Conservation (phyloP, 2,329 filamentous ascomycete genomes). For the Ascochyta pisi region DNA sequence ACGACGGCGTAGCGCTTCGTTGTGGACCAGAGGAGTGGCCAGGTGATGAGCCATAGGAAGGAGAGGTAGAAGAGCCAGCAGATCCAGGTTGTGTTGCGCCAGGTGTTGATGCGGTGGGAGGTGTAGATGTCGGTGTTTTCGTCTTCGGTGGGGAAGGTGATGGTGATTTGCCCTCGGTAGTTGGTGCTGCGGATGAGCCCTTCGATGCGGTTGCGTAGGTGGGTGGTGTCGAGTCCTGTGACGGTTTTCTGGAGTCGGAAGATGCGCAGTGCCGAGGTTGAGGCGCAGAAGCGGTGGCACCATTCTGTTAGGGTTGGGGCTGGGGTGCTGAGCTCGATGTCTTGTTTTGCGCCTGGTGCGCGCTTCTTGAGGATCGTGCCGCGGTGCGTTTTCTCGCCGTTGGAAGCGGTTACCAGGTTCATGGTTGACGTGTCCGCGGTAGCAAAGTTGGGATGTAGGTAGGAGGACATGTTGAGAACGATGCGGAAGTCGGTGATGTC, state of each 20-base stretch:
- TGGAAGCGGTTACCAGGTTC: slow-evolving; percentile 57
- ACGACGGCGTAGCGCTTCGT: slow-evolving; percentile 73
- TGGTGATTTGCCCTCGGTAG: slow-evolving; percentile 67
- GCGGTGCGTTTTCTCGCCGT: slow-evolving; percentile 68
- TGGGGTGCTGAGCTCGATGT: slow-evolving; percentile 54
- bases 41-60: slow-evolving; percentile 72
- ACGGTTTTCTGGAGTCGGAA: slow-evolving; percentile 56
- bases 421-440: slow-evolving; percentile 31
- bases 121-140: slow-evolving; percentile 69
- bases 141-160: slow-evolving; percentile 67
- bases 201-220: slow-evolving; percentile 61
- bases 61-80: slow-evolving; percentile 70
- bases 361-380: slow-evolving; percentile 65
- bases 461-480: slow-evolving; percentile 43
- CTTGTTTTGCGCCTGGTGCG: slow-evolving; percentile 56
- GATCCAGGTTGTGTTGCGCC: slow-evolving; percentile 70
- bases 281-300: slow-evolving; percentile 72
- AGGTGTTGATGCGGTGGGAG: slow-evolving; percentile 66
- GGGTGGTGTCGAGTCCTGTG: slow-evolving; percentile 65
- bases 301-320: slow-evolving; percentile 62
- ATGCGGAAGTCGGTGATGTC: slow-evolving; percentile 48
- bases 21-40: slow-evolving; percentile 72
- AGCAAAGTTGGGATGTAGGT: slow-evolving; percentile 33
- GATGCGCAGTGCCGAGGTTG: slow-evolving; percentile 62
- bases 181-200: slow-evolving; percentile 68